Conservation (phyloP, 352 stramenopile genomes). For the Globisporangium camurandrum region DNA sequence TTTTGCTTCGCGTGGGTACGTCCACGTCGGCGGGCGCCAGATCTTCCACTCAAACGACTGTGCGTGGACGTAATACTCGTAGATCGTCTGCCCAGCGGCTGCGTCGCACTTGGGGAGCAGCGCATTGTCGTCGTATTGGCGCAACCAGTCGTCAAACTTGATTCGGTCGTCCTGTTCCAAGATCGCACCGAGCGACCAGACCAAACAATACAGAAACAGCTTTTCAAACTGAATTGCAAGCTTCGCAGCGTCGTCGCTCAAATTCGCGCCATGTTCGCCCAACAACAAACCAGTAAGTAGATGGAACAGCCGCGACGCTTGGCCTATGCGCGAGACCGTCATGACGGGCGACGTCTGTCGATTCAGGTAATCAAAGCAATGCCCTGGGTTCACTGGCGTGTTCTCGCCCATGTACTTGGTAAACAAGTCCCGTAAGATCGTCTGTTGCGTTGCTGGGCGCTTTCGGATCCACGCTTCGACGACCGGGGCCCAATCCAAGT, state of each 20-base stretch:
- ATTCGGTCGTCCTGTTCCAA: conserved; percentile 94
- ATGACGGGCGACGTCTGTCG: conserved; percentile 93
- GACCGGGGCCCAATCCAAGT: conserved; percentile 96
- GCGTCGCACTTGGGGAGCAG: conserved; percentile 89
- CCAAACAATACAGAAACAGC: conserved; percentile 95
- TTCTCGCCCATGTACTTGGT: conserved; percentile 96
- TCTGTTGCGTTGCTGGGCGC: conserved; percentile 78
- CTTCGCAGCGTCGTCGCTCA: conserved; percentile 64
- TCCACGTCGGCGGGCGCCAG: conserved; percentile 93
- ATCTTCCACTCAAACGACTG: conserved; percentile 92
- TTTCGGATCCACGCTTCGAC: conserved; percentile 96
- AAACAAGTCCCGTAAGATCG: conserved; percentile 89
- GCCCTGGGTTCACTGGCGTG: conserved; percentile 89
- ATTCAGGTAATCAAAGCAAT: conserved; percentile 95
- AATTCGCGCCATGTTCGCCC: conserved; percentile 55
- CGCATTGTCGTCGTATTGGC: conserved; percentile 87
- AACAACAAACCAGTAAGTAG: conserved; percentile 90
- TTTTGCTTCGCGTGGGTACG: conserved; percentile 92
- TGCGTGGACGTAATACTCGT: conserved; percentile 92
- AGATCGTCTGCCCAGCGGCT: conserved; percentile 87
- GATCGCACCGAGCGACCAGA: conserved; percentile 94
- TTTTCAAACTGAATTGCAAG: conserved; percentile 89
- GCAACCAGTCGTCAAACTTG: conserved; percentile 95
- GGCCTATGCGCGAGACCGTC: conserved; percentile 88
- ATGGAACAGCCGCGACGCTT: conserved; percentile 74